A percentile compares a stretch with the other conserved stretches of the same genome.
phyloP scores from a whole-genome alignment of 768 basidiomycete genomes.

The Exidia glandulosa region DNA sequence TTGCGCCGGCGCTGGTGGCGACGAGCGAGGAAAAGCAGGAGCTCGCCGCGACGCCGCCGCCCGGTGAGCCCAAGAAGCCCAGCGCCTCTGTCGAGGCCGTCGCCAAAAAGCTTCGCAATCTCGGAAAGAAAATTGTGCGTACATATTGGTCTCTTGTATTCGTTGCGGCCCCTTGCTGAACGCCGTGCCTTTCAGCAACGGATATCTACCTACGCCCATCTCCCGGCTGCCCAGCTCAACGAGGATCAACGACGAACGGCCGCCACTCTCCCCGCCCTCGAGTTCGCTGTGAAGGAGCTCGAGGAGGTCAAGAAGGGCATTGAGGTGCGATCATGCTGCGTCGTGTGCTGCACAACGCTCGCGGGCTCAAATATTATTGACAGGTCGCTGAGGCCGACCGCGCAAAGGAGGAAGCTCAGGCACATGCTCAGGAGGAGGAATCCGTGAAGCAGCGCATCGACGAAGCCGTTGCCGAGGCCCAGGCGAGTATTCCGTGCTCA shows the following conservation, averaged over 20 bases:
- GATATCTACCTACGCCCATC: conserved; percentile 58
- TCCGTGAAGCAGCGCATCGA: conserved; percentile 43
- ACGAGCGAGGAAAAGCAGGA: conserved; percentile 15
- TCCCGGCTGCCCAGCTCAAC: conserved; percentile 62
- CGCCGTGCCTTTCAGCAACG: conserved; percentile 40
- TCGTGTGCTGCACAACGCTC: not conserved
- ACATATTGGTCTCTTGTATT: not conserved
- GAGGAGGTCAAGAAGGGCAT: conserved; percentile 75
- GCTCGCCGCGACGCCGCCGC: conserved; percentile 10
- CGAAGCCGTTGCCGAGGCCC: conserved; percentile 43
- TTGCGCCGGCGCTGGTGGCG: conserved; percentile 36
- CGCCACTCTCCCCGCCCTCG: conserved; percentile 62
- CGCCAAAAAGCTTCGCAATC: not conserved
- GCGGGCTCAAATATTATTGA: not conserved
- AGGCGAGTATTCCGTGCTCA: conserved; percentile 31
- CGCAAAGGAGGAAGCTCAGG: conserved; percentile 41
- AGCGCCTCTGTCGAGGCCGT: conserved; percentile 57
- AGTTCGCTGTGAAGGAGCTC: conserved; percentile 71
- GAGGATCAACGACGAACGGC: conserved; percentile 76
- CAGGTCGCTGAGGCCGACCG: conserved; percentile 58
- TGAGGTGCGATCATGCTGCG: conserved; percentile 42
- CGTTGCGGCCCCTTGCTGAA: not conserved
- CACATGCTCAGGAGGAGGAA: conserved; percentile 46
- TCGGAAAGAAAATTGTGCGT: not conserved
- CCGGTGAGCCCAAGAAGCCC: conserved; percentile 24